These are phyloP conservation scores for Russula sp. DNA, from an alignment of 768 basidiomycete species.

Conservation along the genomic window DNA sequence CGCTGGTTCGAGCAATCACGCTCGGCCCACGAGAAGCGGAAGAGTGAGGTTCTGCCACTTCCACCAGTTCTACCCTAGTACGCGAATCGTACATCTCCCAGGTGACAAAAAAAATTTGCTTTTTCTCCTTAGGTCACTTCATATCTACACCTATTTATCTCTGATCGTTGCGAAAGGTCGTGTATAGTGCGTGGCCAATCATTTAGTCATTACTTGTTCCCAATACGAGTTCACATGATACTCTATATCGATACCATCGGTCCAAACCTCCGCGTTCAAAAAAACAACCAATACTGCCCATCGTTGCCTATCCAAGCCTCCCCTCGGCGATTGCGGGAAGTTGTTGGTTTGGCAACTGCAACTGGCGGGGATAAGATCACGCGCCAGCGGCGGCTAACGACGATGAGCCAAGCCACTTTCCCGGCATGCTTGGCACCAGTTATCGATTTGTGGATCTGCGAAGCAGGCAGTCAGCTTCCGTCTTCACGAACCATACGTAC, in stretches of 20 bases:
- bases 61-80: too few species aligned
- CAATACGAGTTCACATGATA: constrained; percentile 12
- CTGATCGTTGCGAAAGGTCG: constrained; percentile 10
- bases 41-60: too few species aligned
- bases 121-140: background rate
- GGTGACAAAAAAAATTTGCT: background rate
- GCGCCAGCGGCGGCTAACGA: constrained; percentile 5
- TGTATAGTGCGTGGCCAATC: constrained; percentile 10
- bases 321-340: constrained; percentile 17
- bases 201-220: background rate
- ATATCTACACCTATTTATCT: constrained; percentile 3
- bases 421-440: constrained; percentile 30
- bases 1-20: too few species aligned
- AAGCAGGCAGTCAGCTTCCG: constrained; percentile 16
- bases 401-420: constrained; percentile 12
- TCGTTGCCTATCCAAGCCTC: constrained; percentile 11
- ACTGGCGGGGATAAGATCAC: background rate
- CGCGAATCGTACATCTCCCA: background rate
- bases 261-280: background rate
- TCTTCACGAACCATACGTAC: constrained; percentile 4
- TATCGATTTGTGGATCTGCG: constrained; percentile 32
- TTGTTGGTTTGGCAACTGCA: background rate
- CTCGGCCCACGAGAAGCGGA: too few species aligned
- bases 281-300: background rate
- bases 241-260: constrained; percentile 18